phyloP scores from a whole-genome alignment of 352 stramenopile species.

The Peronospora tabacina region DNA sequence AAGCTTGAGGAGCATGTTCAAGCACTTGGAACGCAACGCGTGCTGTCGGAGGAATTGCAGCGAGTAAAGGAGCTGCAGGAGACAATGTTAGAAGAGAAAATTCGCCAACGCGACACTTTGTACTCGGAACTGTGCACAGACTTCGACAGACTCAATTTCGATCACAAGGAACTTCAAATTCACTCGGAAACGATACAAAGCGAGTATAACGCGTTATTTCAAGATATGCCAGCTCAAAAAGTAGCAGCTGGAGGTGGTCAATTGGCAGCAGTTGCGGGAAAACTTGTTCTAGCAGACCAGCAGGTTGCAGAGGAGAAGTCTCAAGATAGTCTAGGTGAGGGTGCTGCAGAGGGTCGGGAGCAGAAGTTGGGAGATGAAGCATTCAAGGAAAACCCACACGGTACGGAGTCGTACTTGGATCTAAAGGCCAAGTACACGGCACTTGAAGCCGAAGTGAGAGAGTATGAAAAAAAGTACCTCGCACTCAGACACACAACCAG shows the following conservation, averaged over 20 bases:
- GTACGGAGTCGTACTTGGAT: conserved; percentile 28
- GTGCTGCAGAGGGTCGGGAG: conserved; percentile 13
- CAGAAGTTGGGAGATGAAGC: conserved; percentile 18
- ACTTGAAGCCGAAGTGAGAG: conserved; percentile 51
- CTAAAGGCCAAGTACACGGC: conserved; percentile 43
- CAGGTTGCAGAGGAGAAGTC: conserved; percentile 17
- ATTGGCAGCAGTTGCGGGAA: conserved; percentile 29
- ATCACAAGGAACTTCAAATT: conserved; percentile 76
- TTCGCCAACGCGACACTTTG: conserved; percentile 52
- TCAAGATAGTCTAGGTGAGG: conserved; percentile 12
- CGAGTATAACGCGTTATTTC: conserved; percentile 54
- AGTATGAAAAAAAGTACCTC: conserved; percentile 69
- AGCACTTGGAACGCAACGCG: conserved; percentile 49
- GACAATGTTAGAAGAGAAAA: conserved; percentile 55
- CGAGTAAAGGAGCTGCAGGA: conserved; percentile 62
- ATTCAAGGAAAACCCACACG: conserved; percentile 7
- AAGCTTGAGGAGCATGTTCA: conserved; percentile 57
- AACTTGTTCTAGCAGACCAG: conserved; percentile 29
- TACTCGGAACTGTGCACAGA: conserved; percentile 52
- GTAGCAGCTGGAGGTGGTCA: conserved; percentile 32
- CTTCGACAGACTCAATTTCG: conserved; percentile 71
- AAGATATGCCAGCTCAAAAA: conserved; percentile 40
- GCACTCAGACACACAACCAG: conserved; percentile 44
- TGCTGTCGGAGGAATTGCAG: conserved; percentile 54
- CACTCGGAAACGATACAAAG: conserved; percentile 71